Evolutionary conservation across 805 yeast species (phyloP).

Genomic region (Hanseniaspora osmophila): DNA sequence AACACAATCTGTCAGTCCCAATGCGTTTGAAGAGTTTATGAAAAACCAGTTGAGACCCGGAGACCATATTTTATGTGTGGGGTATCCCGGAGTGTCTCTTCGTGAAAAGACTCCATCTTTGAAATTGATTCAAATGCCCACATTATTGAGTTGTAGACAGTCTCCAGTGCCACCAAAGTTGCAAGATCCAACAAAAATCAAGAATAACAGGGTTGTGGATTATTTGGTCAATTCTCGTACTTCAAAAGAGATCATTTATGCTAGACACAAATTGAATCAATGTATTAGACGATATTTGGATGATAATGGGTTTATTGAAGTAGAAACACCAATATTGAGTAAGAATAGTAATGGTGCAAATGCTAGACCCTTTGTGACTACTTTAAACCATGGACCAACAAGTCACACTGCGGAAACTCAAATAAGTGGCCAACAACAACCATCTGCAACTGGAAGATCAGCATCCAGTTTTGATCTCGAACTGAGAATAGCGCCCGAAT

Average conservation of each 20-base stretch:
- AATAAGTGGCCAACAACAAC: too few species aligned
- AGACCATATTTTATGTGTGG: slow-evolving; percentile 53
- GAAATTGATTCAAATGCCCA: slow-evolving; percentile 36
- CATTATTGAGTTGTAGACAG: slow-evolving; percentile 52
- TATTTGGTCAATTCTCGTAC: slow-evolving; percentile 43
- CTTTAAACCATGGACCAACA: slow-evolving; percentile 19
- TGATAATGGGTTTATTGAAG: slow-evolving; percentile 51
- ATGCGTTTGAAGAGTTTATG: slow-evolving; percentile 14
- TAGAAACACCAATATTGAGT: slow-evolving; percentile 76
- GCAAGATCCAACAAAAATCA: slow-evolving; percentile 39
- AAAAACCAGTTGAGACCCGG: slow-evolving; percentile 42
- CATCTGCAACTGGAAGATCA: too few species aligned
- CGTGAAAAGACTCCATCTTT: slow-evolving; percentile 62
- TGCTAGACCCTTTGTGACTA: slow-evolving; percentile 74
- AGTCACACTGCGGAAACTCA: too few species aligned
- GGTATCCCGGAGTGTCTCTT: slow-evolving; percentile 62
- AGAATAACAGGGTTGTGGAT: slow-evolving; percentile 58
- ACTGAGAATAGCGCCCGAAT: slow-evolving; percentile 84
- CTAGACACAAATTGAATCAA: slow-evolving; percentile 42
- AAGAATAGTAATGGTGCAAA: slow-evolving; percentile 75
- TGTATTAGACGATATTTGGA: slow-evolving; percentile 45
- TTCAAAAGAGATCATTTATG: slow-evolving; percentile 31
- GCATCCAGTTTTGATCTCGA: too few species aligned
- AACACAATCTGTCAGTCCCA: not conserved
- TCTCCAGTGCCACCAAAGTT: slow-evolving; percentile 56